Percentiles rank a stretch among this genome's conserved stretches.
Evolutionary conservation across 129 eudicot genomes (phyloP).

Genomic region (Flaveria linearis): DNA sequence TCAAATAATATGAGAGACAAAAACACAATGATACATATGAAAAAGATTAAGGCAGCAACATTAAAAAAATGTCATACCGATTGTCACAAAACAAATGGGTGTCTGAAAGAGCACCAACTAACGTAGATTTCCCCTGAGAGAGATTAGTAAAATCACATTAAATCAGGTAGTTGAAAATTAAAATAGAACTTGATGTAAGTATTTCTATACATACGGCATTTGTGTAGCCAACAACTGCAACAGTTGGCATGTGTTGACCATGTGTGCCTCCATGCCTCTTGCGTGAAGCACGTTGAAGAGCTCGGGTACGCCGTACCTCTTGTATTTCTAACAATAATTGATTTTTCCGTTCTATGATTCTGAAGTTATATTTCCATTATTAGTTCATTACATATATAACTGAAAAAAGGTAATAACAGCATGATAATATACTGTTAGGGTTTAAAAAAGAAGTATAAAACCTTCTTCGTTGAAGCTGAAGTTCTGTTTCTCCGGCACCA

Average conservation of each 20-base stretch:
- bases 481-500: constrained; percentile 99
- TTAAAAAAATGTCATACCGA: constrained; percentile 47
- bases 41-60: neutral
- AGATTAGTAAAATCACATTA: constrained; percentile 11
- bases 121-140: constrained; percentile 87
- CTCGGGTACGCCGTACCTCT: constrained; percentile 97
- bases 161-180: neutral
- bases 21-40: neutral
- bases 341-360: constrained; percentile 76
- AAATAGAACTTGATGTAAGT: neutral
- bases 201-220: constrained; percentile 69
- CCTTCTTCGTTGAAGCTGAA: constrained; percentile 98
- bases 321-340: constrained; percentile 72
- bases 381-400: neutral
- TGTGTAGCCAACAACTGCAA: constrained; percentile 97
- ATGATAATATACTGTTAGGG: neutral
- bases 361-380: constrained; percentile 32
- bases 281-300: constrained; percentile 92
- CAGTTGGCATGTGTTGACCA: constrained; percentile 75
- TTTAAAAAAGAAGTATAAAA: constrained; percentile 23
- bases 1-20: neutral
- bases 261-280: constrained; percentile 61
- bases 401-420: neutral
- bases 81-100: constrained; percentile 80
- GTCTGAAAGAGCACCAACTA: constrained; percentile 81